Conservation (phyloP, 169 alveolate species). For the Cyclospora cayetanensis region DNA sequence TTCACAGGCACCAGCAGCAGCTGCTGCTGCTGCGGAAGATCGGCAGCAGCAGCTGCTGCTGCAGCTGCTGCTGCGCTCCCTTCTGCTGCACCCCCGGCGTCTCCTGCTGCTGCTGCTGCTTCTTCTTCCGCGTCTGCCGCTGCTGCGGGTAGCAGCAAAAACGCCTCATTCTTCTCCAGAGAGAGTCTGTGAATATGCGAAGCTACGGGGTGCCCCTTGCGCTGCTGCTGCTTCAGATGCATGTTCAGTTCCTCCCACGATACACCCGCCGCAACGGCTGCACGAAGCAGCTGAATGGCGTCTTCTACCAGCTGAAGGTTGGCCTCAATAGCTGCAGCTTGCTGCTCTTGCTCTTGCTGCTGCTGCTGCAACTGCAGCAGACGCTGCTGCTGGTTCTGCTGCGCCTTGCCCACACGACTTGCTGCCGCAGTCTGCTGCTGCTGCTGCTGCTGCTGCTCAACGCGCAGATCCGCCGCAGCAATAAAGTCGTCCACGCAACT, state of each 20-base stretch:
- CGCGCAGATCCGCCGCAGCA: slow-evolving; percentile 64
- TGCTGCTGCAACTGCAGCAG: slow-evolving; percentile 67
- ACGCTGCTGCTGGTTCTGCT: slow-evolving; percentile 73
- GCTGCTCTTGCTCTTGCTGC: not conserved
- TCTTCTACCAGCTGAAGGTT: slow-evolving; percentile 72
- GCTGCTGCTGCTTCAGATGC: slow-evolving; percentile 70
- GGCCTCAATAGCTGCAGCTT: slow-evolving; percentile 66
- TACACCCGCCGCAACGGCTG: slow-evolving; percentile 68
- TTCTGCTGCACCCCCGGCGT: not conserved
- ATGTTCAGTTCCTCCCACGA: slow-evolving; percentile 73
- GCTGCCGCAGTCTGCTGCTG: slow-evolving; percentile 22
- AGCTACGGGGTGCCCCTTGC: slow-evolving; percentile 76
- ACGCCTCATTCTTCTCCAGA: slow-evolving; percentile 39
- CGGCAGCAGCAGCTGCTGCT: not conserved
- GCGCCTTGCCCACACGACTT: slow-evolving; percentile 71
- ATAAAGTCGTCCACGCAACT: slow-evolving; percentile 73
- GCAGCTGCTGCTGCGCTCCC: not conserved
- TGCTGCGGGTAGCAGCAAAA: slow-evolving; percentile 39
- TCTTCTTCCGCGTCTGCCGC: not conserved
- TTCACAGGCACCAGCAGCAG: slow-evolving; percentile 58
- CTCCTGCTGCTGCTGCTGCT: not conserved
- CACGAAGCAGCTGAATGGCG: slow-evolving; percentile 69
- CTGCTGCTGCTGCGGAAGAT: not conserved
- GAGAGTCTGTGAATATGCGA: slow-evolving; percentile 70
- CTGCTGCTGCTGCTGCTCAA: slow-evolving; percentile 62